phyloP scores from a whole-genome alignment of 768 basidiomycete genomes.

The Leccinum subgranulosum region DNA sequence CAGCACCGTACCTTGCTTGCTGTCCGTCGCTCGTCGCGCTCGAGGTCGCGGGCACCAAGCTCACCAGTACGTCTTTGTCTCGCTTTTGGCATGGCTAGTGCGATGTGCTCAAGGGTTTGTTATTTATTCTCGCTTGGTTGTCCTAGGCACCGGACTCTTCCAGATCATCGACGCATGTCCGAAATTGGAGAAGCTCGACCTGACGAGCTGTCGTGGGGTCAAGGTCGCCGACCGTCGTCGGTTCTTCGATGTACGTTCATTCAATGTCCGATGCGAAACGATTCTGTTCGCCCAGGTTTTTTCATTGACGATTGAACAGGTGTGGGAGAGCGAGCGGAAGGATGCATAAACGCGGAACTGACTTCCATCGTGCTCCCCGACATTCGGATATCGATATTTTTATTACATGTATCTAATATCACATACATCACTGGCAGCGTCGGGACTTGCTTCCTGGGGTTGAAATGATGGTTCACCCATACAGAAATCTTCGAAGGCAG shows the following conservation, averaged over 20 bases:
- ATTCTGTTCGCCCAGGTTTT: neutral
- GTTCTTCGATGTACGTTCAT: slow-evolving; percentile 54
- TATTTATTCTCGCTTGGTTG: neutral
- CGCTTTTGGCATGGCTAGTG: neutral
- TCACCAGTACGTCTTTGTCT: slow-evolving; percentile 33
- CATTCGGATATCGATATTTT: neutral
- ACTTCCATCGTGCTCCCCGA: neutral
- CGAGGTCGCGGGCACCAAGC: slow-evolving; percentile 54
- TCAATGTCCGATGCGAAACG: neutral
- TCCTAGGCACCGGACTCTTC: slow-evolving; percentile 51
- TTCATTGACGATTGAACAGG: slow-evolving; percentile 10
- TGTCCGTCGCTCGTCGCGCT: slow-evolving; percentile 49
- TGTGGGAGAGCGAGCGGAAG: slow-evolving; percentile 24
- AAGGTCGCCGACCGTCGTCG: slow-evolving; percentile 54
- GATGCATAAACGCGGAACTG: neutral
- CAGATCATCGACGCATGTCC: slow-evolving; percentile 56
- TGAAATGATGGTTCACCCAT: neutral
- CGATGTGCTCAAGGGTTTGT: neutral
- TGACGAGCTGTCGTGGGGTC: slow-evolving; percentile 68
- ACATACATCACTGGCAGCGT: neutral
- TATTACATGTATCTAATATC: neutral
- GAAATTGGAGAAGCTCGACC: slow-evolving; percentile 49
- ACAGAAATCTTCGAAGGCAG: neutral
- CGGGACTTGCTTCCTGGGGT: neutral
- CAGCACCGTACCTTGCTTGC: slow-evolving; percentile 47